Evolutionary conservation across 805 yeast genomes (phyloP), one percentile per base, ranked within the genome.

Genomic region (Myxozyma nipponensis): DNA sequence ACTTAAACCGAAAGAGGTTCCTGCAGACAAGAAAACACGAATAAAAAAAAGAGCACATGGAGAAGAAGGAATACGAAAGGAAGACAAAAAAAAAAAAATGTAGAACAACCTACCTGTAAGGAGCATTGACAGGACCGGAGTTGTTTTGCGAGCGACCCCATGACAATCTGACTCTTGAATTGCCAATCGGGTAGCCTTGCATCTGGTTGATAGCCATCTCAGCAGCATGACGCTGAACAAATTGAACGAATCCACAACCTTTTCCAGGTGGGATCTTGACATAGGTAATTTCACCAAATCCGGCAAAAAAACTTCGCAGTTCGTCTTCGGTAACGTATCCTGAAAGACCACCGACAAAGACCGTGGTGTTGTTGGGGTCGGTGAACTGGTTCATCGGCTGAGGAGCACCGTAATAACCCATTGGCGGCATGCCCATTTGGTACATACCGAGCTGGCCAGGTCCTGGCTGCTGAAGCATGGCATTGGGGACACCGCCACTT

Each of bases 131-230:
- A 4, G 62, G 56, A 26, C 58, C 62, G 28, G 53, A 58, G 43
- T 63, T 62, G 51, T 57, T 61, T 49, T 68, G 69, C 15, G 85
- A 78, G 59, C 88, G 77, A 26, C 96, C 96, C 96, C 96, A 89
- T 46, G 91, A 83, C 50, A 89, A 75, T 60, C 95, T 75, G 43
- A 89, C 82, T 54, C 91, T 76, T 50, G 86, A 83, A 50, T 86
- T 89, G 44, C 90, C 91, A 60, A 89, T 83, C 34, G 88, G 87
- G 64, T 81, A 86, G 7, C 95, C 95, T 69, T 89, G 95, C 95
- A 89, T 84, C 56, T 83, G 84, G 32, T 79, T 74, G 55, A 89
- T 85, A 9, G 96, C 95, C 47, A 76, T 76, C 68, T 90, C 96
- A 1, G 96, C 96, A 59, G 86, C 81, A 39, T 81, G 79, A 50